Conservation (phyloP, 1,284 basidiomycete genomes). For the Rhodotorula sp. region DNA sequence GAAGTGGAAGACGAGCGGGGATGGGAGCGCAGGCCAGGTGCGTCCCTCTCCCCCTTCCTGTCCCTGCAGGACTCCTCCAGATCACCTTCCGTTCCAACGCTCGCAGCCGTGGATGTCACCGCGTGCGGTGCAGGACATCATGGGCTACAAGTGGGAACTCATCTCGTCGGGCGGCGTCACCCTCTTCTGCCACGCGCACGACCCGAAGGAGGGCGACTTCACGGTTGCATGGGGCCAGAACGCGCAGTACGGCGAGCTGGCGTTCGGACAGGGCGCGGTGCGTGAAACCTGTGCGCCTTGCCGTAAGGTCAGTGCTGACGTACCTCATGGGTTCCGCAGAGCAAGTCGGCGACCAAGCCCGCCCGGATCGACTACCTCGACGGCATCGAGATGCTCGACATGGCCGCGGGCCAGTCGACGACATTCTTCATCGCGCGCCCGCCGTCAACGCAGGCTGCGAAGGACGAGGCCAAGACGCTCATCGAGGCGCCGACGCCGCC, state of each 20-base stretch:
- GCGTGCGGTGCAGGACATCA: conserved; percentile 76
- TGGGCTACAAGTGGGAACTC: conserved; percentile 55
- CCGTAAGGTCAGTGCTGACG: conserved; percentile 46
- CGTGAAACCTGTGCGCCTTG: conserved; percentile 1
- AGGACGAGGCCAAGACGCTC: conserved; percentile 20
- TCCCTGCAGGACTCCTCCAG: not conserved
- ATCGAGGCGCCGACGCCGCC: conserved; percentile 2
- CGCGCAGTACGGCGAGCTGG: conserved; percentile 39
- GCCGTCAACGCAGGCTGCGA: conserved; percentile 26
- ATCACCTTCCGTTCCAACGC: not conserved
- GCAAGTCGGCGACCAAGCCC: conserved; percentile 86
- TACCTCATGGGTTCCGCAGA: conserved; percentile 69
- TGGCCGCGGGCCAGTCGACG: conserved; percentile 82
- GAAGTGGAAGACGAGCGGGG: conserved; percentile 84
- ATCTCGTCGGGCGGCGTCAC: conserved; percentile 80
- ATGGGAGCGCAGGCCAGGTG: conserved; percentile 60
- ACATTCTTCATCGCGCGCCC: conserved; percentile 68
- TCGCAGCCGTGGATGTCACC: conserved; percentile 83
- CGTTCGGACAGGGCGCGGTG: conserved; percentile 34
- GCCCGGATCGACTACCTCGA: conserved; percentile 67
- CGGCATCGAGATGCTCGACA: conserved; percentile 73
- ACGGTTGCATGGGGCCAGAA: conserved; percentile 85
- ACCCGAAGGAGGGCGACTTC: conserved; percentile 66
- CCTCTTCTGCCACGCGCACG: conserved; percentile 73
- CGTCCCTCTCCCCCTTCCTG: conserved; percentile 26